Conservation (phyloP, 2,329 filamentous ascomycete species). For the Zopfia rhizophila region DNA sequence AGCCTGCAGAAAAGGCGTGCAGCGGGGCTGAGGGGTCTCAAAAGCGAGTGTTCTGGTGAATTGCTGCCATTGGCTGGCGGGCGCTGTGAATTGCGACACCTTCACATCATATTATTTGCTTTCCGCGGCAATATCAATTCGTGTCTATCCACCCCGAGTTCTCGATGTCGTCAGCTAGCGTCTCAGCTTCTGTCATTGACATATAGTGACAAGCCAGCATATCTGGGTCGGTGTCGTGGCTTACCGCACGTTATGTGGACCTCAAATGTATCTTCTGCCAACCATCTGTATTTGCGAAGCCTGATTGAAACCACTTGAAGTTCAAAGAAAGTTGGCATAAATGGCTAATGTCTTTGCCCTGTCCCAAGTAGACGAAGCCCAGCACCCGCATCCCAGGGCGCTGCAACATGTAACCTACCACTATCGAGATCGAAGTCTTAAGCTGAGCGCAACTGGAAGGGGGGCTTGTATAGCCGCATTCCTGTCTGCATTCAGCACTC, state of each 20-base stretch:
- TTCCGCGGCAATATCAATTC: no score
- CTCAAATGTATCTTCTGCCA: conserved; percentile 1
- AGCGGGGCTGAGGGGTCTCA: conserved; percentile 3
- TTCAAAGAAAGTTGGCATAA: conserved; percentile 10
- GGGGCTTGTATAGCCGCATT: conserved; percentile 4
- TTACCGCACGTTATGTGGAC: no score
- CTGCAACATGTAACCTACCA: no score
- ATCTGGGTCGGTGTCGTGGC: no score
- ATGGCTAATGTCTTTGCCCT: conserved; percentile 7
- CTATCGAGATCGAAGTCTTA: no score
- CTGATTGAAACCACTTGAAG: conserved; percentile 2
- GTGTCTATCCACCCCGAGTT: no score
- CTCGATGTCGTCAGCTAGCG: no score
- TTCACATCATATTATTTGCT: no score
- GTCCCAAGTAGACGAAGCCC: conserved; percentile 9
- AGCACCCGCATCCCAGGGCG: background rate
- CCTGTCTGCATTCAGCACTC: conserved; percentile 2
- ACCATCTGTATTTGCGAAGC: background rate
- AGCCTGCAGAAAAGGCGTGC: background rate
- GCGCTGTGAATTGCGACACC: conserved; percentile 5
- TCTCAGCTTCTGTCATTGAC: no score
- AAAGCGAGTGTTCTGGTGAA: no score
- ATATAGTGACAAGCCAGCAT: no score
- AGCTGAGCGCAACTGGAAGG: no score
- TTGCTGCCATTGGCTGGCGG: background rate